Conservation (phyloP, 2,329 filamentous ascomycete species). For the Moelleriella libera region DNA sequence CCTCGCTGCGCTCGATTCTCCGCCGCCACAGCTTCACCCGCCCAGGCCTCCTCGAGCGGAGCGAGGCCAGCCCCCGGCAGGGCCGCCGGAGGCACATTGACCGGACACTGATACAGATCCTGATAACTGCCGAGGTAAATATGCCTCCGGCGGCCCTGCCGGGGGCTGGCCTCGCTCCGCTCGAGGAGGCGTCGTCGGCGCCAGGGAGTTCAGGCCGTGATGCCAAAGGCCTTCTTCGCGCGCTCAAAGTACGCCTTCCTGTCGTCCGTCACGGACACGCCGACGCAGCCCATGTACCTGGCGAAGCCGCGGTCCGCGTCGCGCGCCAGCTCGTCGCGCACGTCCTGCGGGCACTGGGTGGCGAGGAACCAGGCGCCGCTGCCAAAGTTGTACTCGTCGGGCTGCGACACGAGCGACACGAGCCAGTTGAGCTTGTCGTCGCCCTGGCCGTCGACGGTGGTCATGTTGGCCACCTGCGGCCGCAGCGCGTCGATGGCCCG, state of each 20-base stretch:
- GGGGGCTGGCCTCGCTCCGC: too few relatives aligned
- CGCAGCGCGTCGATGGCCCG: conserved; percentile 23
- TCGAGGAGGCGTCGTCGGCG: background rate
- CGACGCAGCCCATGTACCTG: conserved; percentile 34
- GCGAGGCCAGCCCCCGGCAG: too few relatives aligned
- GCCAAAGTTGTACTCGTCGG: conserved; percentile 39
- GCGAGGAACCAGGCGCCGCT: conserved; percentile 36
- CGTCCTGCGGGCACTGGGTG: conserved; percentile 23
- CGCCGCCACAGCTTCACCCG: too few relatives aligned
- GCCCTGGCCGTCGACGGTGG: conserved; percentile 11
- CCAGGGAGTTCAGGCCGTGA: conserved; percentile 9
- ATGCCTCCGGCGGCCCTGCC: too few relatives aligned
- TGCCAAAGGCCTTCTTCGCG: conserved; percentile 32
- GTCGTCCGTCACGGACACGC: conserved; percentile 14
- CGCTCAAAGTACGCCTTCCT: conserved; percentile 25
- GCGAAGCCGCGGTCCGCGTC: conserved; percentile 26
- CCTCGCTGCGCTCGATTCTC: too few relatives aligned
- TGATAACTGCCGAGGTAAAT: too few relatives aligned
- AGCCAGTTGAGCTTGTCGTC: conserved; percentile 22
- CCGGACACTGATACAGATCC: too few relatives aligned
- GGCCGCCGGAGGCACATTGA: too few relatives aligned
- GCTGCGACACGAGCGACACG: conserved; percentile 25
- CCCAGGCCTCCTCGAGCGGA: too few relatives aligned
- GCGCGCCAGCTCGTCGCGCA: conserved; percentile 17
- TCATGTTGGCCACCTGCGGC: conserved; percentile 15